Evolutionary conservation across 1,284 basidiomycete genomes (phyloP), one percentile per base, ranked within the genome.

Genomic region (Psilocybe mexicana): DNA sequence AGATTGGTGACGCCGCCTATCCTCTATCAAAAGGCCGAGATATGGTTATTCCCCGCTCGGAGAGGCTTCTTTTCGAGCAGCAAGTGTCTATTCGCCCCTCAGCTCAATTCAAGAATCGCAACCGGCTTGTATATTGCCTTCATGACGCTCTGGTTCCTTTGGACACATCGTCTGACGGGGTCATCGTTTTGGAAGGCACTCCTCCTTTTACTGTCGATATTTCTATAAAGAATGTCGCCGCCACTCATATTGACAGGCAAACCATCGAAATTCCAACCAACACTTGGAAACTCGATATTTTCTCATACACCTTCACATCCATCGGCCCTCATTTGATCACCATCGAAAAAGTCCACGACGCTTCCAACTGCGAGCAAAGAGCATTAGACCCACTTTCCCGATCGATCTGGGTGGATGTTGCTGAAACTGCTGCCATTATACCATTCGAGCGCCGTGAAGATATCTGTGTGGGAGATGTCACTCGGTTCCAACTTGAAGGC

Each of bases 401-500:
- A 58, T 83, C 83, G 35, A 83, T 93, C 43, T 87, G 86, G 81
- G 81, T 94, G 25, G 93, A 97, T 63, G 94, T 98, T 8, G 93
- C 94, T 5, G 96, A 98, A 74, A 94, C 93, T 1, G 96, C 96
- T 6, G 87, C 93, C 7, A 96, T 99, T 59, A 83, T 94, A 36
- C 87, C 95, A 0, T 86, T 94, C 62, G 90, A 91, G 63, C 78
- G 88, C 45, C 82, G 87, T 51, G 80, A 80, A 62, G 89, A 98
- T 71, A 89, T 92, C 65, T 99, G 96, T 72, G 90, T 94, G 7
- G 96, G 96, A 26, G 96, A 98, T 65, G 81, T 86, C 49, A 83
- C 93, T 8, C 93, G 94, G 63, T 98, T 96, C 80, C 87, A 96
- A 68, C 79, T 99, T 18, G 94, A 98, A 74, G 96, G 96, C 52